phyloP scores from a whole-genome alignment of 2,329 filamentous ascomycete species.

The Parafenestella ontariensis region DNA sequence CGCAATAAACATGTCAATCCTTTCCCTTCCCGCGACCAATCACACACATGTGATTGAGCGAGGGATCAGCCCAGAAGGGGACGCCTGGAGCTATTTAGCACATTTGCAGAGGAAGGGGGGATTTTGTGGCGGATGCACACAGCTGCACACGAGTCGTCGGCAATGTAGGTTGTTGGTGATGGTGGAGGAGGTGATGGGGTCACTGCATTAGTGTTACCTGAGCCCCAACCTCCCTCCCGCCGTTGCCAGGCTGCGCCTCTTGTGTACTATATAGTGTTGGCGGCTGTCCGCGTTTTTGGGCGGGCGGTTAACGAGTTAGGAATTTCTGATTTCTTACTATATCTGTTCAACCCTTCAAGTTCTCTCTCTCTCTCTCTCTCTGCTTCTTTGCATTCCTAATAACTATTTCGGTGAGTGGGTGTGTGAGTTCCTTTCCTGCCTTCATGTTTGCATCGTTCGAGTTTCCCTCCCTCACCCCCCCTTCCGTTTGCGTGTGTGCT shows the following conservation, averaged over 20 bases:
- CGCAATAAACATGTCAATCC: slow-evolving; percentile 5
- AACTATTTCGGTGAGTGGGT: slow-evolving; percentile 7
- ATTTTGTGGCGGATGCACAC: neutral
- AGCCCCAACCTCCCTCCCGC: slow-evolving; percentile 16
- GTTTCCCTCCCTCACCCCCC: no score
- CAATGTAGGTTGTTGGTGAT: neutral
- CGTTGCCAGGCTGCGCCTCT: slow-evolving; percentile 20
- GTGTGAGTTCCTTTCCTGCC: neutral
- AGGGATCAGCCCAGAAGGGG: slow-evolving; percentile 2
- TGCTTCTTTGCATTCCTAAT: slow-evolving; percentile 2
- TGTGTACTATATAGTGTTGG: slow-evolving; percentile 21
- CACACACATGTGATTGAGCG: neutral
- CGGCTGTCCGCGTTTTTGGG: slow-evolving; percentile 4
- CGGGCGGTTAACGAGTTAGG: neutral
- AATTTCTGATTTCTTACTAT: slow-evolving; percentile 2
- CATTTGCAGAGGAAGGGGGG: neutral
- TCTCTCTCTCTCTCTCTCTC: neutral
- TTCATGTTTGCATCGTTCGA: no score
- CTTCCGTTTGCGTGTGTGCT: slow-evolving; percentile 4
- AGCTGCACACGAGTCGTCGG: neutral
- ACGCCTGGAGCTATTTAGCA: slow-evolving; percentile 1
- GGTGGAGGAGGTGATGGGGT: slow-evolving; percentile 3
- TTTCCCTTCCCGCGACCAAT: slow-evolving; percentile 7
- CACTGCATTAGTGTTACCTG: slow-evolving; percentile 12
- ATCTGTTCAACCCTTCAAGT: neutral